Evolutionary conservation across 2,329 filamentous ascomycete species (phyloP), one percentile per base, ranked within the genome.

Genomic region (Ceratocystis colombiana): DNA sequence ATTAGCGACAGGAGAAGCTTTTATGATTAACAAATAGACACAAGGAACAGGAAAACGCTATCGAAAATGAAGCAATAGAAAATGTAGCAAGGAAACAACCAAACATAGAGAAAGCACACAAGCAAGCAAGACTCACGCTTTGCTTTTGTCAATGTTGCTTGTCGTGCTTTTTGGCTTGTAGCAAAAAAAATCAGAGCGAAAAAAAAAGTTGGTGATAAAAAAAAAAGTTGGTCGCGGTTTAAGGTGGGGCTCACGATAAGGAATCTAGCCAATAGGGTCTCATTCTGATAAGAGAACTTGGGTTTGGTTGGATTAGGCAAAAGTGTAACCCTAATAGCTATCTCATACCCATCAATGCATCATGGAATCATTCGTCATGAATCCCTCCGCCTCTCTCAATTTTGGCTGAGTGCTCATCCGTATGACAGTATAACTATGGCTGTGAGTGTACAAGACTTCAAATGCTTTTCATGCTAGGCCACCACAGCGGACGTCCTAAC

Each of bases 201-300:
- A 50, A 62, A 55, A 59, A 62, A 59, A 48, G 20, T n/a, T 48
- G 46, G 3, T 12, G n/a, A 59, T 41, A 68, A 67, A 68, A 67
- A 67, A 68, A 68, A 68, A 64, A 63, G 37, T 33, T 61, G 30
- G 12, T 28, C 61, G 30, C 50, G 33, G 66, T 65, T 20, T 3
- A 65, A 33, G 48, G 66, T 67, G 66, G 66, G 66, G 46, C 64
- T 0, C 2, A 1, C 28, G 67, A 68, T 68, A 68, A 66, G 61
- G 0, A 17, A n/a, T 55, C n/a, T 30, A 45, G 7, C 67, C 67
- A 68, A 68, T 68, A 25, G 64, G 15, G 28, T 66, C n/a, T 48
- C 57, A 25, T 53, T 48, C n/a, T 66, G 64, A 66, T 66, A 66
- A 62, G 64, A 53, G 45, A 1, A 5, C 10, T 1, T 30, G 41